Evolutionary conservation across 108 stramenopile species (phyloP), one percentile per base, ranked within the genome.

Genomic region (Ochromonas danica): DNA sequence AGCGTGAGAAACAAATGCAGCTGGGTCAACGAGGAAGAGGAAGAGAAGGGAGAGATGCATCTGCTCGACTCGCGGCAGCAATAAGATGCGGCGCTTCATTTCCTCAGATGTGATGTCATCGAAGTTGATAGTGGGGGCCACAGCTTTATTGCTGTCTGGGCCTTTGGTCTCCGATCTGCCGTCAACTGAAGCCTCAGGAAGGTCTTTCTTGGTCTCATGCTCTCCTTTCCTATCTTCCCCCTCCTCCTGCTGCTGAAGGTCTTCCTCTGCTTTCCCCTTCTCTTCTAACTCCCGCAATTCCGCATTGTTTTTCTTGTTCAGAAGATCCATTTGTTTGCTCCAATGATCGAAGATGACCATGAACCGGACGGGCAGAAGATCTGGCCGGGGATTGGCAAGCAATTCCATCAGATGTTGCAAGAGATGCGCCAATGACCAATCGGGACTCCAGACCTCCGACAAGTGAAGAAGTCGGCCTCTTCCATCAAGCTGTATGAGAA

Each of bases 41-140:
- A 75, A 45, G 3, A 75, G 27, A 6, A 36, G 6, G 17, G 27
- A 3, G 6, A 75, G 10, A 42, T 75, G 72, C 72, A 75, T 75
- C 25, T 75, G 72, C 38, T 75, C 31, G 6, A 75, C 36, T 6
- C 72, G 72, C 6, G 72, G 45, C 10, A 75, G 40, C 31, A 35
- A 35, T 33, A 14, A 33, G 38, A 75, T 28, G 6, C 38, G 6
- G 27, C 22, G 17, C 40, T 33, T 33, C 40, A 36, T 30, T 10
- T 6, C 14, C 3, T 75, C 38, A 36, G 3, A 3, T 10, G 63
- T 35, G 27, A 67, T 14, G 25, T 33, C 31, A 67, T 67, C 63
- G 30, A 67, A 10, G 17, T 3, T 67, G 31, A 67, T 35, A 28
- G 6, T 67, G 14, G 6, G 45, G 22, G 45, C 6, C 14, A 14